Evolutionary conservation across 140 eudicot genomes (phyloP).

Genomic region (Oenanthe javanica): DNA sequence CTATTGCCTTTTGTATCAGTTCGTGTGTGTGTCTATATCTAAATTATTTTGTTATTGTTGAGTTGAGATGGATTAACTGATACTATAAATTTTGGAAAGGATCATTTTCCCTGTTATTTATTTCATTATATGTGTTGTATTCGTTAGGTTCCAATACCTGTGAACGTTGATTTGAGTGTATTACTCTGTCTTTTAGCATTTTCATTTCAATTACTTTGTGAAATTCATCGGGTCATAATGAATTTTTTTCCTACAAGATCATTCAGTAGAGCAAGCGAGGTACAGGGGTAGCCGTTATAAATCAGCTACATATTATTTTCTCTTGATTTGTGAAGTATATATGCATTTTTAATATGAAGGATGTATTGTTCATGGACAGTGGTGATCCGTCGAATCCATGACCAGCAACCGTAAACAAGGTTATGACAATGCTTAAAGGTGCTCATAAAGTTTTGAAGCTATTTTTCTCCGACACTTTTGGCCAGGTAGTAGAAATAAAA

Average conservation of each 20-base stretch:
- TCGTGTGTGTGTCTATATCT: no score
- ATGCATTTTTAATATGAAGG: constrained; percentile 58
- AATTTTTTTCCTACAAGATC: background rate
- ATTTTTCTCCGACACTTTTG: constrained; percentile 89
- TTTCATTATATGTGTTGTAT: no score
- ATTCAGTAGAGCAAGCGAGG: background rate
- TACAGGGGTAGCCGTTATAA: background rate
- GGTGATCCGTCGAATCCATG: constrained; percentile 96
- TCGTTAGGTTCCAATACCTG: background rate
- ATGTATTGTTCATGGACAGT: constrained; percentile 98
- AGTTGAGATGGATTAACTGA: no score
- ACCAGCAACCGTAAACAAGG: constrained; percentile 49
- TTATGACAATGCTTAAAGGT: constrained; percentile 83
- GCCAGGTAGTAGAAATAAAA: constrained; percentile 54
- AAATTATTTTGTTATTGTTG: no score
- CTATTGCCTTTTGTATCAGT: no score
- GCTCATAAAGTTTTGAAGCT: constrained; percentile 81
- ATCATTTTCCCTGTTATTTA: no score
- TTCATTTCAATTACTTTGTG: background rate
- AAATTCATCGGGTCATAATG: background rate
- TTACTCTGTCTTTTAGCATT: background rate
- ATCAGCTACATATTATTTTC: background rate
- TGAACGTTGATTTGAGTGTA: background rate
- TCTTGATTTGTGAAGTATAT: constrained; percentile 21
- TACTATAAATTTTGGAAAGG: no score